Percentiles rank a stretch among this genome's conserved stretches.
These are phyloP conservation scores for Colletotrichum australisinense DNA, from an alignment of 2,329 filamentous ascomycete genomes.

Conservation along the genomic window DNA sequence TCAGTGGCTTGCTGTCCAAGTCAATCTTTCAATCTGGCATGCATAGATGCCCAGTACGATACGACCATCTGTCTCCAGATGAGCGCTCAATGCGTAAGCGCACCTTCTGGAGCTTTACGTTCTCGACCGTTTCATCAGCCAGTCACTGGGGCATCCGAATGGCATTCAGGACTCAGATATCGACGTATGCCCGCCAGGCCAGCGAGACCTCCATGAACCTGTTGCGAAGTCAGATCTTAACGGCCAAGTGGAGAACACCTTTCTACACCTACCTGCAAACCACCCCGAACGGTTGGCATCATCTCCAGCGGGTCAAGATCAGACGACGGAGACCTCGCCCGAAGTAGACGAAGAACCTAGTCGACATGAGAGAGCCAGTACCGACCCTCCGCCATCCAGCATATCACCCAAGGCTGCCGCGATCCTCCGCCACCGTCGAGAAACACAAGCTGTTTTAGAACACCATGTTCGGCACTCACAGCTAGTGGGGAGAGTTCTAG, in stretches of 20 bases:
- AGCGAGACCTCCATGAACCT: slow-evolving; percentile 41
- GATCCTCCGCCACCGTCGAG: slow-evolving; percentile 5
- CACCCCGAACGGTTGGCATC: slow-evolving; percentile 10
- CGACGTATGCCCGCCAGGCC: slow-evolving; percentile 49
- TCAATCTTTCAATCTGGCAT: slow-evolving; percentile 61
- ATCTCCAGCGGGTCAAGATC: neutral
- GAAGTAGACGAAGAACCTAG: neutral
- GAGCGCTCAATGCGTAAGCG: slow-evolving; percentile 49
- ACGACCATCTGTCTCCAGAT: slow-evolving; percentile 52
- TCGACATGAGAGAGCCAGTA: neutral
- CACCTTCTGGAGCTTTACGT: slow-evolving; percentile 54
- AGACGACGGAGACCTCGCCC: neutral
- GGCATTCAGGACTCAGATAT: slow-evolving; percentile 50
- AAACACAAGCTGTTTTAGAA: slow-evolving; percentile 21
- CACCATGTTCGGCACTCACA: slow-evolving; percentile 22
- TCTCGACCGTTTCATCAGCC: slow-evolving; percentile 49
- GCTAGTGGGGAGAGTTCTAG: slow-evolving; percentile 21
- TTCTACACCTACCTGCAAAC: slow-evolving; percentile 27
- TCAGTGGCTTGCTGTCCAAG: slow-evolving; percentile 58
- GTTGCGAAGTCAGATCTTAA: neutral
- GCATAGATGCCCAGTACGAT: slow-evolving; percentile 63
- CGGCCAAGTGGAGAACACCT: neutral
- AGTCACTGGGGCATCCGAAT: slow-evolving; percentile 49
- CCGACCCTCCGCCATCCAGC: neutral
- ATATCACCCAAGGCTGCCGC: neutral